Evolutionary conservation across 2,329 filamentous ascomycete species (phyloP), one percentile per base, ranked within the genome.

Genomic region (Dendryphion nanum): DNA sequence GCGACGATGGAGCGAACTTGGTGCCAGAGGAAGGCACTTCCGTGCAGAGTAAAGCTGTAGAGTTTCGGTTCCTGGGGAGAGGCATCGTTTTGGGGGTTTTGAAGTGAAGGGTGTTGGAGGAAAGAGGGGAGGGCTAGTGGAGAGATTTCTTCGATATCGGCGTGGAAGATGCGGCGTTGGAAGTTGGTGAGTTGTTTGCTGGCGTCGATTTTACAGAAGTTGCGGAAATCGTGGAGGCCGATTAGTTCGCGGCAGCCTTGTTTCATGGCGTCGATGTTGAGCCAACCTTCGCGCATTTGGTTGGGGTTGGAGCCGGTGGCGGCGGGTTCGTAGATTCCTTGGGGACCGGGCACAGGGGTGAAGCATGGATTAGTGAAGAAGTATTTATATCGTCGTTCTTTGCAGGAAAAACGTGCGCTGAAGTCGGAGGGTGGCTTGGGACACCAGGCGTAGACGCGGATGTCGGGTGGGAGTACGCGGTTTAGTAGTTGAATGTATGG

Each of bases 301-400:
- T 41, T 18, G 38, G 44, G 23, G 47, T 39, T 21, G 38, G 42
- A 31, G 14, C 14, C 21, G 13, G 44, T 8, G 13, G 39, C 19
- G 5, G 30, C n/a, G 20, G 35, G 56, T 52, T 48, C 57, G 23
- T 70, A 68, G 31, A 78, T 64, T 4, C 77, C 78, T 24, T 76
- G 45, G 15, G 73, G 59, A 2, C 74, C 69, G 1, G 84, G 81
- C 4, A 79, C 73, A 0, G 89, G 89, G 2, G 81, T 72, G 59
- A 89, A 95, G 1, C 86, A 87, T 0, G 93, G 93, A 61, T 96
- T 89, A 0, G 93, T 97, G 72, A 98, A 98, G 73, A 95, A 97
- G 69, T 98, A 98, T 41, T 88, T 83, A 71, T 98, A 98, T 50
- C 86, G 84, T 16, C 93, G 79, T 68, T 96, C 89, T 45, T 85